Evolutionary conservation across 306 rosid species (phyloP).

Genomic region (Betula pendula): DNA sequence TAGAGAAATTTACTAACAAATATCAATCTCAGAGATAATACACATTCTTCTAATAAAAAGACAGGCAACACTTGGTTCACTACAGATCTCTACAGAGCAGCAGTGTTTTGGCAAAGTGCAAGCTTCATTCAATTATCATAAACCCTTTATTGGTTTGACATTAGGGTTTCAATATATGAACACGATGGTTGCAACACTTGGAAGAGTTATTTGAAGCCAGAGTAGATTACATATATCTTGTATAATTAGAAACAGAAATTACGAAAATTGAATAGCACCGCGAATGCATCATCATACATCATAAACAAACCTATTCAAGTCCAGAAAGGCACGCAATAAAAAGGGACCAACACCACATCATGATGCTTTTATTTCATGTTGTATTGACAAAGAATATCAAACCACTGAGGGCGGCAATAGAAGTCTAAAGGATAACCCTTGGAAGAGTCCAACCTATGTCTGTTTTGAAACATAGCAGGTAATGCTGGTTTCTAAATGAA

Average conservation of each 20-base stretch:
- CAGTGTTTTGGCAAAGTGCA: too few relatives aligned
- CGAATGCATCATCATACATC: background rate
- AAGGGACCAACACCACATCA: background rate
- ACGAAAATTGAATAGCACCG: background rate
- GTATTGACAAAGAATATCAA: slow-evolving; percentile 14
- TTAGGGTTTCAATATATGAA: too few relatives aligned
- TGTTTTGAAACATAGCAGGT: background rate
- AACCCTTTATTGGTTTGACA: too few relatives aligned
- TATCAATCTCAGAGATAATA: background rate
- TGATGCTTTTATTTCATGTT: slow-evolving; percentile 33
- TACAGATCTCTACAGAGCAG: too few relatives aligned
- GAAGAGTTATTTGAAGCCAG: too few relatives aligned
- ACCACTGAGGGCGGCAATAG: background rate
- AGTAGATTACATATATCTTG: background rate
- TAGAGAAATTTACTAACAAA: slow-evolving; percentile 1
- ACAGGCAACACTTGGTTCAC: too few relatives aligned
- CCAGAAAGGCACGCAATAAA: background rate
- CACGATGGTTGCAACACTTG: too few relatives aligned
- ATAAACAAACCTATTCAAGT: background rate
- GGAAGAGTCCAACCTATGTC: background rate
- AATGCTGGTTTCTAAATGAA: background rate
- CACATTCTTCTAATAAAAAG: background rate
- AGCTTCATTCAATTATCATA: too few relatives aligned
- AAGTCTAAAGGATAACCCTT: background rate
- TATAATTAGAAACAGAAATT: background rate